A percentile compares a stretch with the other conserved stretches of the same genome.
These are phyloP conservation scores for Salix koriyanagi DNA, from an alignment of 345 rosid genomes.

Conservation along the genomic window DNA sequence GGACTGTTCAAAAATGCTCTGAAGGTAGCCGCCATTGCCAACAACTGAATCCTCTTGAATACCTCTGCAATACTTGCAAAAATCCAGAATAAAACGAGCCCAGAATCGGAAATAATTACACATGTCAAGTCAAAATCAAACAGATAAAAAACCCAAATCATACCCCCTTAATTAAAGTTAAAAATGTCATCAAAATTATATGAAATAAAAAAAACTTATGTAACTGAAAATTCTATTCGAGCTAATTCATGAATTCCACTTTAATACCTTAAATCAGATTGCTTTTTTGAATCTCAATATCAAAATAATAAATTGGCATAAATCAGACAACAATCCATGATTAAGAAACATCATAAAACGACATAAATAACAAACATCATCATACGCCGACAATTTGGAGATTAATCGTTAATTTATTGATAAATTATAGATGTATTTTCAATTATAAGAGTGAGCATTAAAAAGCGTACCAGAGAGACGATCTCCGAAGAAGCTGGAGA, in stretches of 20 bases:
- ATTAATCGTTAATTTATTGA: neutral
- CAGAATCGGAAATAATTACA: neutral
- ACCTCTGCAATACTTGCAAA: slow-evolving; percentile 8
- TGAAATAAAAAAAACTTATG: too few species aligned
- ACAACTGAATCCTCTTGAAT: neutral
- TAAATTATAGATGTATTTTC: neutral
- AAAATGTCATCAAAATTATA: too few species aligned
- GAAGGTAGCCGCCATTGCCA: slow-evolving; percentile 8
- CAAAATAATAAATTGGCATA: neutral
- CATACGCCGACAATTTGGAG: neutral
- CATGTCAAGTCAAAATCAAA: neutral
- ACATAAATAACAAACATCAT: neutral
- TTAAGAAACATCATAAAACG: neutral
- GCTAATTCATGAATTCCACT: neutral
- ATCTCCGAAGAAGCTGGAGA: slow-evolving; percentile 4
- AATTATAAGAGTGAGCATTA: neutral
- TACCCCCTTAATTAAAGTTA: neutral
- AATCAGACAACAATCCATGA: neutral
- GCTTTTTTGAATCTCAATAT: neutral
- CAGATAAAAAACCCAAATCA: neutral
- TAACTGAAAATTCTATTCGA: too few species aligned
- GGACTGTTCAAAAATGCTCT: slow-evolving; percentile 39
- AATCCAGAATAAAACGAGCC: neutral
- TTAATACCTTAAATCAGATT: neutral
- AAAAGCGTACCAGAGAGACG: slow-evolving; percentile 2